A percentile compares a stretch with the other conserved stretches of the same genome.
Evolutionary conservation across 179 eudicot genomes (phyloP).

Genomic region (Beta corolliflora): DNA sequence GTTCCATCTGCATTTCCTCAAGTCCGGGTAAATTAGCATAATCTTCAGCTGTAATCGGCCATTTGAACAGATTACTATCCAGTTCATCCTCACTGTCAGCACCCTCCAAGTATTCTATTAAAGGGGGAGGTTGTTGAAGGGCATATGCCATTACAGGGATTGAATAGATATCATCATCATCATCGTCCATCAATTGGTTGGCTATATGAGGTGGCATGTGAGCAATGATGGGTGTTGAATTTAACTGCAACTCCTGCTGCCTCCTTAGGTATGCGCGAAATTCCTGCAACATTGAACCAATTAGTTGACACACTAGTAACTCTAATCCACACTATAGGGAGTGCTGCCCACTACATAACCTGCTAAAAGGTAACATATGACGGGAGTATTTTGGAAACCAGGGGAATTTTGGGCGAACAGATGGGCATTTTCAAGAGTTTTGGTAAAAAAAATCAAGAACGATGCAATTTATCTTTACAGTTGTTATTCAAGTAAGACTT

Average conservation of each 20-base stretch:
- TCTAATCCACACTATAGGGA: too few species aligned
- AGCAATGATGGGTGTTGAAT: not conserved
- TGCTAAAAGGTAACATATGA: too few species aligned
- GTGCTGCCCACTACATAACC: too few species aligned
- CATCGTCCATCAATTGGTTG: not conserved
- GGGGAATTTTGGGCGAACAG: too few species aligned
- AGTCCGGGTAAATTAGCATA: not conserved
- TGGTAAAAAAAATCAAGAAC: too few species aligned
- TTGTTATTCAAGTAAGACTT: too few species aligned
- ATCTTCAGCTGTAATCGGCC: not conserved
- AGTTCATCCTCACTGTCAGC: too few species aligned
- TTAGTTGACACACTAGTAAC: not conserved
- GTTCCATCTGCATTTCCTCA: not conserved
- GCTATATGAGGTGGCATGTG: not conserved
- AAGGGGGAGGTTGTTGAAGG: not conserved
- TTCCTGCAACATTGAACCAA: constrained; percentile 11
- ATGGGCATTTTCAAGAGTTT: not conserved
- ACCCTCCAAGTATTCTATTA: too few species aligned
- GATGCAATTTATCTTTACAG: too few species aligned
- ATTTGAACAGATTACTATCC: too few species aligned
- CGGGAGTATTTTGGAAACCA: too few species aligned
- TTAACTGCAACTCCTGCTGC: not conserved
- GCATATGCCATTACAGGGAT: not conserved
- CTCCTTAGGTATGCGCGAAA: not conserved
- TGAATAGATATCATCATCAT: not conserved